Percentiles rank a stretch among this genome's conserved stretches.
These are phyloP conservation scores for Phaffia australis DNA, from an alignment of 768 basidiomycete genomes.

Conservation along the genomic window DNA sequence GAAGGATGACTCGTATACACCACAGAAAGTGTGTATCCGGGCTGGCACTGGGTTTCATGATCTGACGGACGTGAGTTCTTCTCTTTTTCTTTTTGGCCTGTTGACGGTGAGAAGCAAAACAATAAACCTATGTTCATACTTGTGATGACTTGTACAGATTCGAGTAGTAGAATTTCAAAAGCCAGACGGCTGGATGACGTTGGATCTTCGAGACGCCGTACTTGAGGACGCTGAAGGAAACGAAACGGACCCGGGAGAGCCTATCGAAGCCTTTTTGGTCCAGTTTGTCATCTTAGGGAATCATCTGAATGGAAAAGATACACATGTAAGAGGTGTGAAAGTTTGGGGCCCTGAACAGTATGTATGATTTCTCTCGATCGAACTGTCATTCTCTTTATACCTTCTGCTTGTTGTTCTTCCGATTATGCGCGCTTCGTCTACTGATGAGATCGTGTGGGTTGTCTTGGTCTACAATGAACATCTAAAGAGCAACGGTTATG, in stretches of 20 bases:
- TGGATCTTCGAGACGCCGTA: slow-evolving; percentile 55
- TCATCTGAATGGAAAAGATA: slow-evolving; percentile 98
- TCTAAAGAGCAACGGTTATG: slow-evolving; percentile 2
- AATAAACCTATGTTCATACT: background rate
- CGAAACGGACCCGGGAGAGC: slow-evolving; percentile 73
- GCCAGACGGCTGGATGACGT: slow-evolving; percentile 88
- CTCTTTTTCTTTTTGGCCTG: background rate
- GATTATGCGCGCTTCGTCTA: background rate
- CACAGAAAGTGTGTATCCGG: slow-evolving; percentile 75
- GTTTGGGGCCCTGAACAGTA: slow-evolving; percentile 57
- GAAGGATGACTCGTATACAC: slow-evolving; percentile 93
- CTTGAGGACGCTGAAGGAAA: slow-evolving; percentile 46
- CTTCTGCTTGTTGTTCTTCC: no score
- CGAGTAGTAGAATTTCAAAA: slow-evolving; percentile 65
- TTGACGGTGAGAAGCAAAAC: background rate
- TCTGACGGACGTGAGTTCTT: slow-evolving; percentile 68
- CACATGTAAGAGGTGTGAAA: slow-evolving; percentile 82
- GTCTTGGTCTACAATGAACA: no score
- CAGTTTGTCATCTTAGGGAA: slow-evolving; percentile 85
- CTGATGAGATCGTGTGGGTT: background rate
- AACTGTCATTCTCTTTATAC: no score
- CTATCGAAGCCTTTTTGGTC: slow-evolving; percentile 76
- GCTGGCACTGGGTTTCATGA: slow-evolving; percentile 87
- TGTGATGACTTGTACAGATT: slow-evolving; percentile 29
- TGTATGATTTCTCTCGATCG: background rate